These are phyloP conservation scores for Cytospora piceicola DNA, from an alignment of 2,329 filamentous ascomycete genomes.

Conservation along the genomic window DNA sequence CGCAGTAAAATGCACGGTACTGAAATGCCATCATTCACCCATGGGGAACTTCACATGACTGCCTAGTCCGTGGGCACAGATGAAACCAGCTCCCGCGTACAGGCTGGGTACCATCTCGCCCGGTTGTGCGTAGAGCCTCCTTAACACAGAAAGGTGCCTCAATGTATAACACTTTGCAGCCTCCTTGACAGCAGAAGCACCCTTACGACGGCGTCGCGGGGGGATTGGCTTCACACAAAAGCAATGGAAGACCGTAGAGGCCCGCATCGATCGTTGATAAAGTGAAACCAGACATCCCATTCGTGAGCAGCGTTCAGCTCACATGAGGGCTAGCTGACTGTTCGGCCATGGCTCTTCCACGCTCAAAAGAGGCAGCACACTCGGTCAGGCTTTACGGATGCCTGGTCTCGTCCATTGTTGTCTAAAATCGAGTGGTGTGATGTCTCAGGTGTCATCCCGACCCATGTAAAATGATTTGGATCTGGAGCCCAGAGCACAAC, in stretches of 20 bases:
- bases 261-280: background rate
- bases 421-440: background rate
- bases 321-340: background rate
- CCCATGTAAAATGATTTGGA: background rate
- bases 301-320: background rate
- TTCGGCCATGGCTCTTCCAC: background rate
- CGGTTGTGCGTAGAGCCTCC: background rate
- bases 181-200: background rate
- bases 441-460: slow-evolving; percentile 2
- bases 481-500: background rate
- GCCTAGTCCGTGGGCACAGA: background rate
- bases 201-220: background rate
- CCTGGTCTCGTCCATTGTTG: background rate
- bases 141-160: background rate
- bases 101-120: background rate
- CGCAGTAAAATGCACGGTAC: background rate
- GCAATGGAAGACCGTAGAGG: background rate
- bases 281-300: background rate
- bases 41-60: background rate
- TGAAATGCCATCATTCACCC: background rate
- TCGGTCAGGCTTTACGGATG: background rate
- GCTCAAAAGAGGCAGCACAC: background rate
- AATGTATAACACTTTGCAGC: background rate
- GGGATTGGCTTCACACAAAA: background rate
- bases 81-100: background rate